Evolutionary conservation across 306 rosid species (phyloP).

Genomic region (Rubus idaeus): DNA sequence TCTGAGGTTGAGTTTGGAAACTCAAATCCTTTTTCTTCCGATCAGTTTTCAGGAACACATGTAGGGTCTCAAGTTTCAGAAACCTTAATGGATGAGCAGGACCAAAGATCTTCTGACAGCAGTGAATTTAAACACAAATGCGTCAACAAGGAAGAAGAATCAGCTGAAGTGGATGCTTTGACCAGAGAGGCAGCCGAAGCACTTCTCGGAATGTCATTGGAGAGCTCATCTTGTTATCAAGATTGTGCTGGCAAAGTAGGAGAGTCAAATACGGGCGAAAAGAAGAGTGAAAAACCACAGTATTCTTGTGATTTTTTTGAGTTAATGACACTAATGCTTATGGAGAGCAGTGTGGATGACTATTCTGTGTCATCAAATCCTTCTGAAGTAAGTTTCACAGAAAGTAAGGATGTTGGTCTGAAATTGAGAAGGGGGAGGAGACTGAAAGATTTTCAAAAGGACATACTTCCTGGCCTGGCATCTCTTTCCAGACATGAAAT

Average conservation of each 20-base stretch:
- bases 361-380: constrained; percentile 37
- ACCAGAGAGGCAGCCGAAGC: constrained; percentile 48
- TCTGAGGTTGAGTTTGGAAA: constrained; percentile 13
- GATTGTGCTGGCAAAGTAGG: constrained; percentile 20
- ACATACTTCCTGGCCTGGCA: constrained; percentile 61
- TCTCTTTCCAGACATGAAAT: constrained; percentile 61
- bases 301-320: constrained; percentile 48
- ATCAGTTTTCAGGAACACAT: constrained; percentile 25
- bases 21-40: constrained; percentile 5
- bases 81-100: constrained; percentile 31
- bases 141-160: constrained; percentile 27
- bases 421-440: constrained; percentile 59
- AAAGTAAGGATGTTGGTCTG: constrained; percentile 31
- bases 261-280: constrained; percentile 19
- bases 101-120: constrained; percentile 28
- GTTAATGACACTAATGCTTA: constrained; percentile 39
- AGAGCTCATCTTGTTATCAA: constrained; percentile 27
- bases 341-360: constrained; percentile 40
- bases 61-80: constrained; percentile 23
- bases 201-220: constrained; percentile 37
- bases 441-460: constrained; percentile 59
- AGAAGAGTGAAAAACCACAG: constrained; percentile 33
- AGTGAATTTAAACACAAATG: constrained; percentile 25
- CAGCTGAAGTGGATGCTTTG: constrained; percentile 30
- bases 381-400: constrained; percentile 25